A percentile compares a stretch with the other conserved stretches of the same genome.
These are phyloP conservation scores for Cucurbita moschata DNA, from an alignment of 306 rosid genomes.

Conservation along the genomic window DNA sequence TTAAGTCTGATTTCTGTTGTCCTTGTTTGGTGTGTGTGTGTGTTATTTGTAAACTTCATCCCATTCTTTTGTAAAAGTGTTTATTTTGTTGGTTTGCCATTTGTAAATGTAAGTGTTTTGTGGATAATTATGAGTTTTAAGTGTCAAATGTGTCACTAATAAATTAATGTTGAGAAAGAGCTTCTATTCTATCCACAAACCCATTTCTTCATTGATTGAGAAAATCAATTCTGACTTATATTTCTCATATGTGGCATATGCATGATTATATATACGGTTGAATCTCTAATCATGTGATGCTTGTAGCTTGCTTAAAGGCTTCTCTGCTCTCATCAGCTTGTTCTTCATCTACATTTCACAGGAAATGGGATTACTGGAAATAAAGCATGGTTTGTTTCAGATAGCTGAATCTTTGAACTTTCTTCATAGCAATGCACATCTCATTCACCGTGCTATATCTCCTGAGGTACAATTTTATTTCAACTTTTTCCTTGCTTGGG, in stretches of 20 bases:
- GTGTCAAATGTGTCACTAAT: not conserved
- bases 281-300: not conserved
- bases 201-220: not conserved
- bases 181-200: not conserved
- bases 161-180: not conserved
- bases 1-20: not conserved
- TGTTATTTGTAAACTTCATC: not conserved
- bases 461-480: conserved; percentile 51
- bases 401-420: conserved; percentile 83
- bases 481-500: not conserved
- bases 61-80: not conserved
- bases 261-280: not conserved
- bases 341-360: conserved; percentile 11
- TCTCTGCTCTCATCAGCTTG: not conserved
- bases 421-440: conserved; percentile 83
- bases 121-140: not conserved
- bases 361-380: conserved; percentile 92
- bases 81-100: not conserved
- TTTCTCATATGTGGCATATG: not conserved
- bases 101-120: not conserved
- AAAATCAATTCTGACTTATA: not conserved
- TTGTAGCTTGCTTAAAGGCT: not conserved
- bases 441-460: conserved; percentile 78
- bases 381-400: conserved; percentile 96
- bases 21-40: not conserved